Base-by-base conservation (phyloP, 306 rosid genomes). In the Cucumis melo region DNA sequence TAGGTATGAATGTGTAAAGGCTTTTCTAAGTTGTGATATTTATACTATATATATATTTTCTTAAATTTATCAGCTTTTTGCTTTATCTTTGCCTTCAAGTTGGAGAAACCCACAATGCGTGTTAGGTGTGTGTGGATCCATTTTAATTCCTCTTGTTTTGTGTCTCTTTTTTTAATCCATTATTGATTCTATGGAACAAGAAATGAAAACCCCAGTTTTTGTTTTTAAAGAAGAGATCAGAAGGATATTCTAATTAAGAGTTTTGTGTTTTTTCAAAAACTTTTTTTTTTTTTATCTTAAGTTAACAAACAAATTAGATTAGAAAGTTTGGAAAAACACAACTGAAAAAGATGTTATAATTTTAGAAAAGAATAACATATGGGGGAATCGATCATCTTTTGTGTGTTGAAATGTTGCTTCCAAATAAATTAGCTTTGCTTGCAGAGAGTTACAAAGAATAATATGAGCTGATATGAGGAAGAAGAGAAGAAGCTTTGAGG, bases 381-480 rank as follows among this genome's bases (percentile, higher is more conserved):
- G 71, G 48, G 23, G 48, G 24, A 46, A 12, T 46, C 3, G 4
- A 46, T 84, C 90, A 46, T 83, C 89, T 89, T 91, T 91, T 82
- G 64, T 80, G 60, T 79, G 87, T 84, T 85, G 86, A 91, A 83
- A 77, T 86, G 86, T 87, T 82, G 85, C 84, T 85, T 85, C 59
- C 58, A 27, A 59, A 59, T 23, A 81, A 61, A 72, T 86, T 87
- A 77, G 88, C 92, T 93, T 91, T 91, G 96, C 98, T 91, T 93
- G 97, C 82, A 63, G 78, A 83, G 89, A 84, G 96, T 88, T 84
- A 81, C 96, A 93, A 91, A 89, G 97, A 93, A 93, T 91, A 90
- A 44, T 70, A 44, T 91, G 77, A 89, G 87, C 80, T 46, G 56
- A 5, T 32, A 32, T 82, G 75, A 80, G 2, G 53, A 8, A 8